phyloP scores from a whole-genome alignment of 306 rosid species.

The Sophora flavescens region DNA sequence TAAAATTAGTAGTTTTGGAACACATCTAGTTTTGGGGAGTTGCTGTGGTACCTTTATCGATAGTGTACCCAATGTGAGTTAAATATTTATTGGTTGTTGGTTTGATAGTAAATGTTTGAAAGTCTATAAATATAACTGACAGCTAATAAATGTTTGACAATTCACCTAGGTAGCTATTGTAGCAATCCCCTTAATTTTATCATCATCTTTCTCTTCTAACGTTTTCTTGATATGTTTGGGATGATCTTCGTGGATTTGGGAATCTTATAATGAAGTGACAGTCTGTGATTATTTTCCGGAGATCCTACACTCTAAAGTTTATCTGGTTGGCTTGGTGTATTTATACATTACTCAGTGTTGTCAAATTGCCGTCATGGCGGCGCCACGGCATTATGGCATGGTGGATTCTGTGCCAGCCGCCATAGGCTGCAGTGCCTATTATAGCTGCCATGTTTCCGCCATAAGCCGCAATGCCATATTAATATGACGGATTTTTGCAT shows the following conservation, averaged over 20 bases:
- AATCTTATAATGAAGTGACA: neutral
- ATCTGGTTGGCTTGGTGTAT: neutral
- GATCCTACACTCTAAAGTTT: neutral
- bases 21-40: neutral
- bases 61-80: neutral
- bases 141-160: neutral
- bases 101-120: neutral
- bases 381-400: too few relatives aligned
- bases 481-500: too few relatives aligned
- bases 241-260: constrained; percentile 7
- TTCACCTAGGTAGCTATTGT: neutral
- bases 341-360: neutral
- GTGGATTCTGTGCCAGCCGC: too few relatives aligned
- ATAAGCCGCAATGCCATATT: too few relatives aligned
- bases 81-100: neutral
- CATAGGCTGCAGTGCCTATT: too few relatives aligned
- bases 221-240: neutral
- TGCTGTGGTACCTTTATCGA: neutral
- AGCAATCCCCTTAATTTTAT: neutral
- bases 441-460: too few relatives aligned
- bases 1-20: neutral
- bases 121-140: neutral
- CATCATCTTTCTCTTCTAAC: neutral
- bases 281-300: neutral
- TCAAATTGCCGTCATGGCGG: too few relatives aligned